Evolutionary conservation across 768 basidiomycete species (phyloP).

Genomic region (Cantharellus anzutake): DNA sequence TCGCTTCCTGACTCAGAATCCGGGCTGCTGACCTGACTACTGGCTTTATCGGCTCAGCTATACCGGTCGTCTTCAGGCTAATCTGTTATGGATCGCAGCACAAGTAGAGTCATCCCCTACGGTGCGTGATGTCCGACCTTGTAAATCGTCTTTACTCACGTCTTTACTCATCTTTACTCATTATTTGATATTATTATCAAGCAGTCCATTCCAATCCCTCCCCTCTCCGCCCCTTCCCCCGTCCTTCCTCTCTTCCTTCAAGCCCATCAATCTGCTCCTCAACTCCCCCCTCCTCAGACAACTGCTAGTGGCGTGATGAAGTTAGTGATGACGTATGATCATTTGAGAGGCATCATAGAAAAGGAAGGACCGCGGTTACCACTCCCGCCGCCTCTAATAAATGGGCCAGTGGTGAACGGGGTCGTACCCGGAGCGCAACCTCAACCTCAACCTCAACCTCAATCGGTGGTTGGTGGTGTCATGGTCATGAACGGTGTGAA

Average conservation of each 20-base stretch:
- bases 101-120: background rate
- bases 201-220: background rate
- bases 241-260: background rate
- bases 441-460: background rate
- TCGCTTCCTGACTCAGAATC: background rate
- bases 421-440: background rate
- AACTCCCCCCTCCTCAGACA: background rate
- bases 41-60: background rate
- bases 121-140: background rate
- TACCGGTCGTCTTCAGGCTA: background rate
- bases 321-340: background rate
- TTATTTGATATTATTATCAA: no score
- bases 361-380: background rate
- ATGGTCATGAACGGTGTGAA: background rate
- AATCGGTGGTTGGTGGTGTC: no score
- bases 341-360: background rate
- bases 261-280: background rate
- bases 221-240: background rate
- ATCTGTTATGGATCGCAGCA: background rate
- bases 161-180: background rate
- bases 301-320: background rate
- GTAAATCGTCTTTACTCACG: background rate
- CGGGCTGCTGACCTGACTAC: background rate
- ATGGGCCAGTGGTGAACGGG: background rate
- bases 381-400: background rate